phyloP scores from a whole-genome alignment of 495 filamentous ascomycete species.

The Tuber magnatum region DNA sequence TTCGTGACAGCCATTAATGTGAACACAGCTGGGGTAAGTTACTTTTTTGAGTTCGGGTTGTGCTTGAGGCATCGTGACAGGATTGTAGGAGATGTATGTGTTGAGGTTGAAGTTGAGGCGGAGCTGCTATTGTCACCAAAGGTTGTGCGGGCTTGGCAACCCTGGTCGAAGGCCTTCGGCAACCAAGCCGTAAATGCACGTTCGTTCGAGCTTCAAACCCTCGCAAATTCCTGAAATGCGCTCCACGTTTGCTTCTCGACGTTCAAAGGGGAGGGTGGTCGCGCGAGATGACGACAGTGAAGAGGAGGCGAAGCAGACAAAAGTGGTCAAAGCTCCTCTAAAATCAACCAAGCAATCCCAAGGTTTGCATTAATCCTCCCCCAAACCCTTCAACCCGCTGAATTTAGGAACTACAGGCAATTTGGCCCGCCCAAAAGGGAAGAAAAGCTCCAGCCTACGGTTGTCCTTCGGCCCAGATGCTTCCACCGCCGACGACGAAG shows the following conservation, averaged over 20 bases:
- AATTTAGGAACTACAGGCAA: background rate
- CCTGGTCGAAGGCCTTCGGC: background rate
- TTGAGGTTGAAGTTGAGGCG: constrained; percentile 11
- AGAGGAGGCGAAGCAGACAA: constrained; percentile 40
- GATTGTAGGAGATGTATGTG: constrained; percentile 21
- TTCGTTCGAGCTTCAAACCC: background rate
- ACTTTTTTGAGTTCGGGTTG: constrained; percentile 99
- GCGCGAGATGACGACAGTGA: constrained; percentile 44
- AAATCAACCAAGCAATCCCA: background rate
- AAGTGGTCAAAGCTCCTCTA: constrained; percentile 40
- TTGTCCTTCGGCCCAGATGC: constrained; percentile 68
- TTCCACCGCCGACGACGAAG: constrained; percentile 51
- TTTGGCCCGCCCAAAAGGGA: constrained; percentile 45
- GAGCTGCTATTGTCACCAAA: background rate
- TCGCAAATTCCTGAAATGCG: constrained; percentile 20
- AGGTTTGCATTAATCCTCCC: constrained; percentile 5
- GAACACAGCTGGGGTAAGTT: constrained; percentile 27
- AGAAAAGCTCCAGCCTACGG: constrained; percentile 57
- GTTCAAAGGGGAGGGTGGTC: constrained; percentile 35
- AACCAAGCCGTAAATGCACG: background rate
- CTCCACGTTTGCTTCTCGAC: constrained; percentile 29
- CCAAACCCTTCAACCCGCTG: constrained; percentile 14
- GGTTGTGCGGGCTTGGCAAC: background rate
- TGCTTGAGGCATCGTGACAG: constrained; percentile 78
- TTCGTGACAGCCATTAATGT: background rate